A percentile compares a stretch with the other conserved stretches of the same genome.
Evolutionary conservation across 345 rosid species (phyloP).

Genomic region (Salix exigua): DNA sequence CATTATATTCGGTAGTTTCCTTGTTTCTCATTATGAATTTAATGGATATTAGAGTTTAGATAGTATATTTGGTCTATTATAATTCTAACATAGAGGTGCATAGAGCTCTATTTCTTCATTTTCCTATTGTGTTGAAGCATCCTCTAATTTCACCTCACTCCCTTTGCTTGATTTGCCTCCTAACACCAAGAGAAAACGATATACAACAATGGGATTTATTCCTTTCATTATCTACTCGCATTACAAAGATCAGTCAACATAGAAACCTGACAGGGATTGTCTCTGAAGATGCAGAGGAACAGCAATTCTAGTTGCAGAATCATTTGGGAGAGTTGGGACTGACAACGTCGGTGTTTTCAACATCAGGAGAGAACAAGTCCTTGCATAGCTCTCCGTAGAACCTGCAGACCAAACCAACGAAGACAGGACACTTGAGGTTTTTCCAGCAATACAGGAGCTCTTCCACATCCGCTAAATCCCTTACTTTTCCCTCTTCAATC

Average conservation of each 20-base stretch:
- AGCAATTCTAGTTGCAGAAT: background rate
- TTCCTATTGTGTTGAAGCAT: background rate
- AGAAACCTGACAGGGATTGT: background rate
- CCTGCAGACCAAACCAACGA: constrained; percentile 60
- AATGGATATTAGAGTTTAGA: no score
- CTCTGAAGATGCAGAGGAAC: background rate
- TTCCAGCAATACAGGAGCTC: constrained; percentile 86
- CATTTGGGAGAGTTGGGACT: background rate
- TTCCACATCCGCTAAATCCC: constrained; percentile 71
- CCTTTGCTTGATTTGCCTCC: background rate
- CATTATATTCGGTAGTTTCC: background rate
- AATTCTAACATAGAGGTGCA: background rate
- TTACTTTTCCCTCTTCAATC: constrained; percentile 70
- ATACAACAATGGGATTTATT: background rate
- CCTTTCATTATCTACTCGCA: background rate
- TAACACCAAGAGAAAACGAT: background rate
- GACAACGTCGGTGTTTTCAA: background rate
- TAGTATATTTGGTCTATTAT: background rate
- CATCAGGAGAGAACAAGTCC: constrained; percentile 41
- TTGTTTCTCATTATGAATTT: background rate
- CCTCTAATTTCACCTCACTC: background rate
- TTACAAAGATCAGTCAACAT: background rate
- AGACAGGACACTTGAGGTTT: constrained; percentile 73
- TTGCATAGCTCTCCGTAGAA: constrained; percentile 85
- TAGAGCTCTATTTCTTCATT: background rate